Conservation (phyloP, 1,139 yeast species). For the Candida sanyaensis region DNA sequence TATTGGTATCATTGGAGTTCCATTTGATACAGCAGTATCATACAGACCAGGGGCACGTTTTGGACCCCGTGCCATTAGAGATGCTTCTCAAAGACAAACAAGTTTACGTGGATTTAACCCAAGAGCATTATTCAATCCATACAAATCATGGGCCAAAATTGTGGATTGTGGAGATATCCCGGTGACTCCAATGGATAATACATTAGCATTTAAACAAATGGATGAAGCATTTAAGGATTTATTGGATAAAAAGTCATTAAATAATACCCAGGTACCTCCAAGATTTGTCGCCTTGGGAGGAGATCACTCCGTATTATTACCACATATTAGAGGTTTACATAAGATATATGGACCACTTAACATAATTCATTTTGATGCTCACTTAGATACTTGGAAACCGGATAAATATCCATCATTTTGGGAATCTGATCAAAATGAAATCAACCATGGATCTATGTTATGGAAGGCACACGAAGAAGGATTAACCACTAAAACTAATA, state of each 20-base stretch:
- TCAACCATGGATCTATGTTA: constrained; percentile 80
- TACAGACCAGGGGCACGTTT: constrained; percentile 79
- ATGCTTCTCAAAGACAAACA: constrained; percentile 73
- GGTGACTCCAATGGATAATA: constrained; percentile 74
- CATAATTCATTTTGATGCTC: constrained; percentile 78
- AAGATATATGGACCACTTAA: constrained; percentile 63
- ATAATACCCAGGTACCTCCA: constrained; percentile 42
- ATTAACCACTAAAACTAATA: constrained; percentile 53
- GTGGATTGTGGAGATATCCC: constrained; percentile 85
- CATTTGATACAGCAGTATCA: constrained; percentile 76
- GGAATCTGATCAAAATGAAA: constrained; percentile 63
- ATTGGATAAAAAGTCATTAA: constrained; percentile 26
- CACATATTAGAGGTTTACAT: constrained; percentile 65
- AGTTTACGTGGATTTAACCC: constrained; percentile 67
- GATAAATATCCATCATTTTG: constrained; percentile 64
- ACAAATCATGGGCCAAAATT: constrained; percentile 64
- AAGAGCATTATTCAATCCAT: constrained; percentile 67
- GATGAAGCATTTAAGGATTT: constrained; percentile 64
- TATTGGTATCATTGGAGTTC: constrained; percentile 72
- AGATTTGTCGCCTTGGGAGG: constrained; percentile 73
- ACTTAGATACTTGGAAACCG: constrained; percentile 81
- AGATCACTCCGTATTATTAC: constrained; percentile 73
- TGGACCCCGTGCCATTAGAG: constrained; percentile 75
- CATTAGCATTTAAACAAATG: constrained; percentile 71
- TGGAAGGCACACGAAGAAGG: constrained; percentile 78